A percentile compares a stretch with the other conserved stretches of the same genome.
These are phyloP conservation scores for Stephania yunnanensis DNA, from an alignment of 164 flowering plant genomes.

Conservation along the genomic window DNA sequence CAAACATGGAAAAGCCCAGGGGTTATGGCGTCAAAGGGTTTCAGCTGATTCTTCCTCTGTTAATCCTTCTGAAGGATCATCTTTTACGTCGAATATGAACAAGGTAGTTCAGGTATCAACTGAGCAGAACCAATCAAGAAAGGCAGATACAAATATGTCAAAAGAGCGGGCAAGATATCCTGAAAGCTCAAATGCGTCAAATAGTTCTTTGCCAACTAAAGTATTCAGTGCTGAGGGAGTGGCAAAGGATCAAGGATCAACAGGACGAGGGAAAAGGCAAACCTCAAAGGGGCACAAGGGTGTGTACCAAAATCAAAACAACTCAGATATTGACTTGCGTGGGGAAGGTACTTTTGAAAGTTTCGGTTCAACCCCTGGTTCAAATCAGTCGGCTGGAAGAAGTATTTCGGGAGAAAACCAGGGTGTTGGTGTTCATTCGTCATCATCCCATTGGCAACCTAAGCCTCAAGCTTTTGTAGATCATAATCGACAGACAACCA, in stretches of 20 bases:
- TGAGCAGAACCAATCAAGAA: constrained; percentile 25
- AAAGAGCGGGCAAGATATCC: constrained; percentile 25
- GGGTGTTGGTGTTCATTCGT: constrained; percentile 31
- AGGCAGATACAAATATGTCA: constrained; percentile 23
- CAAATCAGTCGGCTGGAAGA: constrained; percentile 33
- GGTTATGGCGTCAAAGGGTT: constrained; percentile 65
- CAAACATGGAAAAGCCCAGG: constrained; percentile 54
- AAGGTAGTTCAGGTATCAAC: constrained; percentile 23
- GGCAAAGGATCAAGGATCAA: constrained; percentile 41
- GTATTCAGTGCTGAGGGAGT: constrained; percentile 8
- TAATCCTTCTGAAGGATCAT: constrained; percentile 21
- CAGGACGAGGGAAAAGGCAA: constrained; percentile 49
- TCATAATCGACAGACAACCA: constrained; percentile 34
- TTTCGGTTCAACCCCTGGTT: constrained; percentile 20
- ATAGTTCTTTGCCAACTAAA: constrained; percentile 20
- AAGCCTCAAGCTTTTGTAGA: constrained; percentile 38
- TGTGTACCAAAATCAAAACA: constrained; percentile 20
- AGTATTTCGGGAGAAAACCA: constrained; percentile 34
- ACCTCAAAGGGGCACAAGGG: constrained; percentile 34
- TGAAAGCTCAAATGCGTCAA: constrained; percentile 31
- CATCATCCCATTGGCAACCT: constrained; percentile 77
- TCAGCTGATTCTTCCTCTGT: constrained; percentile 28
- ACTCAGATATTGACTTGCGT: constrained; percentile 30
- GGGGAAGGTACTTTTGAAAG: constrained; percentile 22
- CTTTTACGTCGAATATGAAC: constrained; percentile 17